These are phyloP conservation scores for Penicillium crystallinum DNA, from an alignment of 495 filamentous ascomycete genomes.

Conservation along the genomic window DNA sequence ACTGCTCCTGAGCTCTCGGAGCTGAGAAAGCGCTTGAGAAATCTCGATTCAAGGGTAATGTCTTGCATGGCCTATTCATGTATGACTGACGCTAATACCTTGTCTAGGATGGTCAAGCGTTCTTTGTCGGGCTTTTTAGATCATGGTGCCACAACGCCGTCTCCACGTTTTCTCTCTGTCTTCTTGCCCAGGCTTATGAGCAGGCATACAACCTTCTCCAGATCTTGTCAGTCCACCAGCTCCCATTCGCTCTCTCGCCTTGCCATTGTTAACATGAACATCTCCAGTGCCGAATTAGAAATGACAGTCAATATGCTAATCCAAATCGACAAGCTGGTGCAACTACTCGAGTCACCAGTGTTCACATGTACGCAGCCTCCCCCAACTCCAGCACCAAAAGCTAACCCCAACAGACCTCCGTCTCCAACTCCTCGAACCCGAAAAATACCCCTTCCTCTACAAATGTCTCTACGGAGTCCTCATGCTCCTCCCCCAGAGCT, in stretches of 20 bases:
- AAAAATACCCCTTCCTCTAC: slow-evolving; percentile 92
- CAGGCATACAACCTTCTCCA: slow-evolving; percentile 95
- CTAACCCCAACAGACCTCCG: slow-evolving; percentile 63
- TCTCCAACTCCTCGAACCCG: slow-evolving; percentile 95
- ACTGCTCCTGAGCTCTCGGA: slow-evolving; percentile 93
- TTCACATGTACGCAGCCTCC: slow-evolving; percentile 70
- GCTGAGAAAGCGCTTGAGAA: slow-evolving; percentile 81
- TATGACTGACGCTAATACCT: slow-evolving; percentile 8
- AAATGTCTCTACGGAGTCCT: slow-evolving; percentile 97
- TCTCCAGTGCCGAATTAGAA: slow-evolving; percentile 80
- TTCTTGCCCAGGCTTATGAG: slow-evolving; percentile 97
- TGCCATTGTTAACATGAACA: slow-evolving; percentile 39
- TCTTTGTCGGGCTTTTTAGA: slow-evolving; percentile 90
- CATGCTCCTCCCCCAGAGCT: slow-evolving; percentile 96
- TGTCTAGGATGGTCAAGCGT: slow-evolving; percentile 77
- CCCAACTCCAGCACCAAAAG: not conserved
- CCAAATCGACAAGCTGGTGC: slow-evolving; percentile 97
- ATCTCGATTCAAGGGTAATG: slow-evolving; percentile 74
- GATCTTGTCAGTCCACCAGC: slow-evolving; percentile 65
- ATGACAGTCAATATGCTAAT: slow-evolving; percentile 99
- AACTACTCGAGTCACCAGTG: slow-evolving; percentile 94
- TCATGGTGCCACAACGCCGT: slow-evolving; percentile 99
- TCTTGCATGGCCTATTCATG: not conserved
- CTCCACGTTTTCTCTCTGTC: slow-evolving; percentile 91
- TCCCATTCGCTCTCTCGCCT: too few species aligned